These are phyloP conservation scores for Tetrahymena thermophila DNA, from an alignment of 73 alveolate species.

Conservation along the genomic window DNA sequence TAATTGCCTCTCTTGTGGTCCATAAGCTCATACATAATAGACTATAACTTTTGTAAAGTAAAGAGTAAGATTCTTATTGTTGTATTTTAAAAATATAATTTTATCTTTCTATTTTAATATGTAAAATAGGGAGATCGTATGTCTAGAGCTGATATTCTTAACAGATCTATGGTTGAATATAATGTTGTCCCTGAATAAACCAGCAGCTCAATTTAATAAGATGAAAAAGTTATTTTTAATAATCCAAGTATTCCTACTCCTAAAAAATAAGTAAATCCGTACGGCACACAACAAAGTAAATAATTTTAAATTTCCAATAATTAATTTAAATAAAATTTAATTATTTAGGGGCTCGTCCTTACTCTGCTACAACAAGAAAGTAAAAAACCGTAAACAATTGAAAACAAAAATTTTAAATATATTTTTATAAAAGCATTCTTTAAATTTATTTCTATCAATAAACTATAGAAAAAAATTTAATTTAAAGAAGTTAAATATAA, in stretches of 20 bases:
- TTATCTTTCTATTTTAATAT: neutral
- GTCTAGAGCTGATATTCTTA: neutral
- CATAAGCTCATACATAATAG: neutral
- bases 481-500: no score
- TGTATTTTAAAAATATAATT: neutral
- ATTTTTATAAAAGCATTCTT: neutral
- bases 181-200: neutral
- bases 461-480: no score
- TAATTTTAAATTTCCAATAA: neutral
- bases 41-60: neutral
- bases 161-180: neutral
- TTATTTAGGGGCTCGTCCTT: neutral
- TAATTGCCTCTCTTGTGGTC: conserved; percentile 25
- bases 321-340: neutral
- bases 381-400: neutral
- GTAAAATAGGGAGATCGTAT: neutral
- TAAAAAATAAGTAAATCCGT: neutral
- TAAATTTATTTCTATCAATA: no score
- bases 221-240: neutral
- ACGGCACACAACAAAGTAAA: neutral
- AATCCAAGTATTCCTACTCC: neutral
- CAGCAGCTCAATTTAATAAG: neutral
- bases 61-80: neutral
- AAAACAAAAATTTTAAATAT: neutral
- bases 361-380: neutral